These are phyloP conservation scores for Lathyrus aphaca DNA, from an alignment of 306 rosid genomes.

Conservation along the genomic window DNA sequence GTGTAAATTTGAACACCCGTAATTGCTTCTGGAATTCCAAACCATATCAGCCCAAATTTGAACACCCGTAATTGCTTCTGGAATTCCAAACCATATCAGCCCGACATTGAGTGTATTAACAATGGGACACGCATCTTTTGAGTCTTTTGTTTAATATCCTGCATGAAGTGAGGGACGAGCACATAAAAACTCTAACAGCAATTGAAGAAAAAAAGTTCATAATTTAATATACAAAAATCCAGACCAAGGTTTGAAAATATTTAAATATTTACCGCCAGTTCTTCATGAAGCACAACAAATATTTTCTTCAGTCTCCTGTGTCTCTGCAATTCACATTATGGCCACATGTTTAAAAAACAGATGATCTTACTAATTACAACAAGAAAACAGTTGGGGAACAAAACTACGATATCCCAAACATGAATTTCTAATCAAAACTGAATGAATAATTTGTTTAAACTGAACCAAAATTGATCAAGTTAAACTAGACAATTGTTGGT, in stretches of 20 bases:
- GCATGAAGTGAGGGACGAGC: conserved; percentile 43
- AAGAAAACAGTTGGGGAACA: background rate
- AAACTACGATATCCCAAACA: conserved; percentile 13
- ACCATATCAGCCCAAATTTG: too few relatives aligned
- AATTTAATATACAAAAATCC: background rate
- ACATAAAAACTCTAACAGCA: background rate
- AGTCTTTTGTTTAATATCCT: conserved; percentile 69
- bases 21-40: too few relatives aligned
- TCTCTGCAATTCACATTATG: conserved; percentile 66
- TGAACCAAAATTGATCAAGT: conserved; percentile 15
- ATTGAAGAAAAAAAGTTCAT: background rate
- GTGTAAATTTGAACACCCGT: too few relatives aligned
- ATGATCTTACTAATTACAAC: too few relatives aligned
- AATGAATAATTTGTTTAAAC: conserved; percentile 27
- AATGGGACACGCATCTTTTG: too few relatives aligned
- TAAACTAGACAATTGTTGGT: background rate
- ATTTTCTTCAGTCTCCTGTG: conserved; percentile 85
- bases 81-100: too few relatives aligned
- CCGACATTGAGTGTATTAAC: too few relatives aligned
- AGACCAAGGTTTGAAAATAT: conserved; percentile 27
- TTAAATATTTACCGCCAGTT: conserved; percentile 64
- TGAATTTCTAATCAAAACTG: conserved; percentile 5
- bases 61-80: too few relatives aligned
- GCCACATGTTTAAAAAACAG: conserved; percentile 26
- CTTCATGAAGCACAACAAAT: conserved; percentile 86